These are phyloP conservation scores for Neurospora sp. DNA, from an alignment of 2,329 filamentous ascomycete species.

Conservation along the genomic window DNA sequence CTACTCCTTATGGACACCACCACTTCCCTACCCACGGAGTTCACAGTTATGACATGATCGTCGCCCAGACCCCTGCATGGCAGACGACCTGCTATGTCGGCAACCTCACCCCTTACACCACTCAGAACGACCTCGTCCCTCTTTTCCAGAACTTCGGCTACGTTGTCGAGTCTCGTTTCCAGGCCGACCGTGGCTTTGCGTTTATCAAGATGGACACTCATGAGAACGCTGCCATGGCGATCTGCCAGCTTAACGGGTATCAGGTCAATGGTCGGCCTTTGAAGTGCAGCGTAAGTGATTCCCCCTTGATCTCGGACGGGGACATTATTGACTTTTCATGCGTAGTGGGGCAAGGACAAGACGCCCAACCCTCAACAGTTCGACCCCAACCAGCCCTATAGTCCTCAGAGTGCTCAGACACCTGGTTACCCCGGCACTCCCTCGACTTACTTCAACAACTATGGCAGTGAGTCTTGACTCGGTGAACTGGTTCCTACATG, in stretches of 20 bases:
- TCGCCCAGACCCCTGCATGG: constrained; percentile 91
- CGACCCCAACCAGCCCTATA: constrained; percentile 65
- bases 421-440: constrained; percentile 69
- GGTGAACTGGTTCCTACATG: neutral
- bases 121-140: constrained; percentile 91
- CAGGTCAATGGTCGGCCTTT: constrained; percentile 93
- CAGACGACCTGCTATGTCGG: constrained; percentile 98
- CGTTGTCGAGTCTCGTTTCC: constrained; percentile 94
- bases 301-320: neutral
- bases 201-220: constrained; percentile 99
- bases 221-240: constrained; percentile 96
- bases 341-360: constrained; percentile 97
- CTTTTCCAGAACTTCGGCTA: constrained; percentile 98
- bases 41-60: constrained; percentile 95
- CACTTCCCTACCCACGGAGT: constrained; percentile 96
- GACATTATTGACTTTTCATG: constrained; percentile 9
- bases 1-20: constrained; percentile 91
- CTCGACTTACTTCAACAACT: constrained; percentile 83
- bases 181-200: constrained; percentile 93
- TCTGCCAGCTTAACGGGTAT: constrained; percentile 95
- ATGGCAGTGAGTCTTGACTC: constrained; percentile 53
- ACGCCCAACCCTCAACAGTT: constrained; percentile 67
- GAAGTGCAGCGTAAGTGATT: constrained; percentile 87
- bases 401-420: constrained; percentile 64
- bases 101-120: constrained; percentile 95